Percentiles rank a stretch among this genome's conserved stretches.
These are phyloP conservation scores for Xylaria arbuscula DNA, from an alignment of 2,329 filamentous ascomycete species.

Conservation along the genomic window DNA sequence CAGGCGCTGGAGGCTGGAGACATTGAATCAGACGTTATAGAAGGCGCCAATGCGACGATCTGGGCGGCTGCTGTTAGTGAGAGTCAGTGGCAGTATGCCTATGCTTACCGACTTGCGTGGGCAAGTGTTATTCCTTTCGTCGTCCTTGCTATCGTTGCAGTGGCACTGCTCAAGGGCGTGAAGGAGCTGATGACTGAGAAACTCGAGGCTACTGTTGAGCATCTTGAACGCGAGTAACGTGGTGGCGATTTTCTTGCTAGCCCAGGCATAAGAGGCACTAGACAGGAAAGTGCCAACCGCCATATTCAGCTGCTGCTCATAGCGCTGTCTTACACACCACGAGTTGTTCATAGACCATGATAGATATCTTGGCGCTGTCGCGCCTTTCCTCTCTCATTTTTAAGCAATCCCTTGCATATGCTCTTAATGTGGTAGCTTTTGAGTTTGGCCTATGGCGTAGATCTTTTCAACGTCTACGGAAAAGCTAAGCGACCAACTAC, in stretches of 20 bases:
- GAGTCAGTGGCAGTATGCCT: constrained; percentile 58
- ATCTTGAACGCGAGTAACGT: constrained; percentile 32
- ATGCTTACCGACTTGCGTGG: constrained; percentile 63
- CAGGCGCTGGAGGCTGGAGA: constrained; percentile 53
- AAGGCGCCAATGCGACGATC: constrained; percentile 53
- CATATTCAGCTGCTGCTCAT: not conserved
- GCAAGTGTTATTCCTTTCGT: constrained; percentile 63
- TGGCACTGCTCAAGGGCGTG: constrained; percentile 59
- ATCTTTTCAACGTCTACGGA: not conserved
- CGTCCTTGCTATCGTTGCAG: constrained; percentile 58
- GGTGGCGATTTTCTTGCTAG: too few species aligned
- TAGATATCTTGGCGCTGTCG: not conserved
- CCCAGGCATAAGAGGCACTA: not conserved
- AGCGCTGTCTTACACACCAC: not conserved
- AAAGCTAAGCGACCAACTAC: not conserved
- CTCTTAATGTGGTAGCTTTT: not conserved
- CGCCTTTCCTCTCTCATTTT: not conserved
- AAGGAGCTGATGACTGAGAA: constrained; percentile 65
- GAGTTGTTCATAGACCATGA: not conserved
- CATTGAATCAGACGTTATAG: constrained; percentile 42
- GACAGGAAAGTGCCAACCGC: not conserved
- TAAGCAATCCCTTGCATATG: not conserved
- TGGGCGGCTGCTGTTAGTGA: constrained; percentile 54
- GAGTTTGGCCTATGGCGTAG: not conserved
- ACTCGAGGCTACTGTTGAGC: constrained; percentile 64